phyloP scores from a whole-genome alignment of 2,329 filamentous ascomycete genomes.

The Colletotrichum euphorbiae region DNA sequence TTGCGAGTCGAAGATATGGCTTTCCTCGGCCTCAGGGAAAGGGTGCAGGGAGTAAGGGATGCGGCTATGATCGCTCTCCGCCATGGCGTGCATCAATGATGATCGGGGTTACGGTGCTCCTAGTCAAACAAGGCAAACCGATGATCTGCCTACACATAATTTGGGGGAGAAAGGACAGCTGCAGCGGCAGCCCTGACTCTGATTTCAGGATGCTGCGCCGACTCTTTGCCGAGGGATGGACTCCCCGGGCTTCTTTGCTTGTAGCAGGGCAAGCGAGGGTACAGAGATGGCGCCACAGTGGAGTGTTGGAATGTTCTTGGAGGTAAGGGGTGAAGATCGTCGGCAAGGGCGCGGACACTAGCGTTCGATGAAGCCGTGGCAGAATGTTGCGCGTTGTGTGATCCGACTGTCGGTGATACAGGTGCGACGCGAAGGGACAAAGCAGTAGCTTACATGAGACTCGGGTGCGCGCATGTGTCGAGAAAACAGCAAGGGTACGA shows the following conservation, averaged over 20 bases:
- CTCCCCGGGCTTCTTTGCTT: not conserved
- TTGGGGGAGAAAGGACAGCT: slow-evolving; percentile 11
- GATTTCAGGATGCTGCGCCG: slow-evolving; percentile 8
- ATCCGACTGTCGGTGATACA: slow-evolving; percentile 12
- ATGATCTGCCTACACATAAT: slow-evolving; percentile 27
- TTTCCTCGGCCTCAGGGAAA: slow-evolving; percentile 29
- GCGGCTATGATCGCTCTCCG: not conserved
- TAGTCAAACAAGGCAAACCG: slow-evolving; percentile 8
- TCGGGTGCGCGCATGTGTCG: not conserved
- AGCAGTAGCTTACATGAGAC: slow-evolving; percentile 7
- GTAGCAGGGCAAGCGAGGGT: slow-evolving; percentile 2
- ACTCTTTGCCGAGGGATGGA: not conserved
- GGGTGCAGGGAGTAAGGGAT: slow-evolving; percentile 19
- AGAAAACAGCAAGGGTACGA: not conserved
- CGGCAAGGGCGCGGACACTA: slow-evolving; percentile 10
- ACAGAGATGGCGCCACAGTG: not conserved
- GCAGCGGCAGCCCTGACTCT: slow-evolving; percentile 7
- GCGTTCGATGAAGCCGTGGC: slow-evolving; percentile 11
- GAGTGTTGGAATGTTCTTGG: slow-evolving; percentile 19
- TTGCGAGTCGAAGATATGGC: slow-evolving; percentile 11
- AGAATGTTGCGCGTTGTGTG: slow-evolving; percentile 5
- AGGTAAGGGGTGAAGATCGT: slow-evolving; percentile 21
- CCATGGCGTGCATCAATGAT: slow-evolving; percentile 12
- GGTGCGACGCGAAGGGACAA: slow-evolving; percentile 16
- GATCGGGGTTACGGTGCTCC: not conserved